Conservation (phyloP, 768 basidiomycete species). For the Pseudohyphozyma bogoriensis region DNA sequence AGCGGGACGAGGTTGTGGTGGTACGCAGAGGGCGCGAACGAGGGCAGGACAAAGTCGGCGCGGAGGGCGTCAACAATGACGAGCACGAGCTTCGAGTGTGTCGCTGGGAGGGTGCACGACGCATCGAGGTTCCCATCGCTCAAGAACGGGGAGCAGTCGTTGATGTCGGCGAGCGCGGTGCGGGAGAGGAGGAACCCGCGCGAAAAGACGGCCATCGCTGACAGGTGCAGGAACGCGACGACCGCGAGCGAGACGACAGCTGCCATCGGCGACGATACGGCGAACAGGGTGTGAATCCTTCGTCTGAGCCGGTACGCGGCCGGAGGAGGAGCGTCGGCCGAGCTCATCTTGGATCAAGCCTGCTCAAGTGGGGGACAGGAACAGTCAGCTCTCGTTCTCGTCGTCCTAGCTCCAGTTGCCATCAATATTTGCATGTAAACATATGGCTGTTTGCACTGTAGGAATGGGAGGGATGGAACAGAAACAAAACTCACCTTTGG, state of each 20-base stretch:
- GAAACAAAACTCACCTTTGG: no score
- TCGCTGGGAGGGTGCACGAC: slow-evolving; percentile 49
- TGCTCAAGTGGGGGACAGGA: no score
- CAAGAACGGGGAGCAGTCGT: slow-evolving; percentile 36
- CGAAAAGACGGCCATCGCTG: slow-evolving; percentile 80
- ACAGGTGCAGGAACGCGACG: slow-evolving; percentile 47
- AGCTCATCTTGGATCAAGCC: no score
- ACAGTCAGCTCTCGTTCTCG: no score
- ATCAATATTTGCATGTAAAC: no score
- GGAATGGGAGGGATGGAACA: no score
- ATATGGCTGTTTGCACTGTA: no score
- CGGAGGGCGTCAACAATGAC: slow-evolving; percentile 87
- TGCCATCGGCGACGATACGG: slow-evolving; percentile 10
- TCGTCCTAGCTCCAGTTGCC: no score
- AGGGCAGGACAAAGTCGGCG: slow-evolving; percentile 81
- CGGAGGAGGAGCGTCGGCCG: neutral
- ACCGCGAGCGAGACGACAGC: slow-evolving; percentile 15
- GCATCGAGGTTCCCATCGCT: slow-evolving; percentile 40
- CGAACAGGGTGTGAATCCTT: slow-evolving; percentile 10
- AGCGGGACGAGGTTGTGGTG: slow-evolving; percentile 76
- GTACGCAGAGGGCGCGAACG: slow-evolving; percentile 48
- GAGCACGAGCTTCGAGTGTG: slow-evolving; percentile 68
- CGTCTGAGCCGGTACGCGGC: neutral
- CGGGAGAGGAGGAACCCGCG: slow-evolving; percentile 78
- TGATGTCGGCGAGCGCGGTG: slow-evolving; percentile 54